Conservation (phyloP, 495 filamentous ascomycete species). For the Aspergillus bertholletiae region DNA sequence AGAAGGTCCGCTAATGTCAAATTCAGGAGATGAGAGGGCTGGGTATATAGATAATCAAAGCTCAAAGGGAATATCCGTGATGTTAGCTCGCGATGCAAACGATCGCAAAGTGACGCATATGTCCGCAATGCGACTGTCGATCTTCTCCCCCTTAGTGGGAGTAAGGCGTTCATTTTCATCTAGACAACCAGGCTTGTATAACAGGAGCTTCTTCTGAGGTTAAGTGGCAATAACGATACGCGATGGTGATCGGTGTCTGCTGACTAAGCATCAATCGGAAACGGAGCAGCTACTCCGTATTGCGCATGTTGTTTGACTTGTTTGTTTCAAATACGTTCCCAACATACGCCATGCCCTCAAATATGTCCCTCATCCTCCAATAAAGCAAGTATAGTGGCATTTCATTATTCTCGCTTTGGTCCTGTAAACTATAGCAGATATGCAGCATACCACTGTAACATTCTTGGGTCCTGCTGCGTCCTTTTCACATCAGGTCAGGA, state of each 20-base stretch:
- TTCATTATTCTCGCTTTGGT: neutral
- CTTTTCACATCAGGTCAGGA: constrained; percentile 84
- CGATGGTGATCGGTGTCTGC: no score
- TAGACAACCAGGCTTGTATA: neutral
- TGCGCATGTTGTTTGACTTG: constrained; percentile 25
- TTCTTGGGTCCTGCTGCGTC: constrained; percentile 83
- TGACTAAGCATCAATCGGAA: no score
- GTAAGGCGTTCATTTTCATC: constrained; percentile 16
- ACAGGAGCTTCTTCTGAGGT: neutral
- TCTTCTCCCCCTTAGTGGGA: constrained; percentile 1
- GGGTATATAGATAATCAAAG: constrained; percentile 63
- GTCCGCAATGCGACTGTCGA: constrained; percentile 9
- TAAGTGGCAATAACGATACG: neutral
- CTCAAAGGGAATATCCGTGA: constrained; percentile 52
- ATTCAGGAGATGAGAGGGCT: constrained; percentile 61
- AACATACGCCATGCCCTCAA: neutral
- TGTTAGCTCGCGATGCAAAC: constrained; percentile 32
- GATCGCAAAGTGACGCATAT: constrained; percentile 26
- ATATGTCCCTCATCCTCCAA: neutral
- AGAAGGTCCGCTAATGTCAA: constrained; percentile 61
- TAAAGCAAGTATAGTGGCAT: no score
- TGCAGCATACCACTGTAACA: constrained; percentile 50
- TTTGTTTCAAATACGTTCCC: constrained; percentile 22
- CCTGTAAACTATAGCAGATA: constrained; percentile 2
- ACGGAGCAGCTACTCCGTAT: neutral